These are phyloP conservation scores for Colletotrichum sp. DNA, from an alignment of 2,329 filamentous ascomycete species.

Conservation along the genomic window DNA sequence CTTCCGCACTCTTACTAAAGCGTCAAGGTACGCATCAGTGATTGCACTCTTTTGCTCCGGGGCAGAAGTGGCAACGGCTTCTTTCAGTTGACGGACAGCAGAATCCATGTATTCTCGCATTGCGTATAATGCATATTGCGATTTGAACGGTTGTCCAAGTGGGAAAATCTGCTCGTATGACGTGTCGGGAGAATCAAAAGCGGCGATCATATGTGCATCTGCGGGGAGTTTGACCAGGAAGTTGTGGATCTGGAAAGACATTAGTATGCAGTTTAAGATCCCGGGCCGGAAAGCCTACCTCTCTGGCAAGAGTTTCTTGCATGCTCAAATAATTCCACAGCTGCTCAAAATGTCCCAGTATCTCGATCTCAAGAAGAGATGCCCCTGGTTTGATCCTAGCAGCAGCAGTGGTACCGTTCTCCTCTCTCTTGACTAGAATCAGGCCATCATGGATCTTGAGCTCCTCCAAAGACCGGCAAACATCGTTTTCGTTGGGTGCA, in stretches of 20 bases:
- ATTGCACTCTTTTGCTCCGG: slow-evolving; percentile 20
- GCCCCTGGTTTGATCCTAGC: slow-evolving; percentile 53
- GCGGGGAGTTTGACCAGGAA: slow-evolving; percentile 75
- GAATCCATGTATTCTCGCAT: slow-evolving; percentile 64
- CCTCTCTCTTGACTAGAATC: slow-evolving; percentile 68
- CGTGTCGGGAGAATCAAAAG: slow-evolving; percentile 59
- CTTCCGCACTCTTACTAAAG: slow-evolving; percentile 50
- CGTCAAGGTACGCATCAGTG: slow-evolving; percentile 33
- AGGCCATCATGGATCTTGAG: slow-evolving; percentile 68
- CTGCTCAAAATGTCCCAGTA: slow-evolving; percentile 82
- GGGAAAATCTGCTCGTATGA: slow-evolving; percentile 70
- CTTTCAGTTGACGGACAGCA: slow-evolving; percentile 36
- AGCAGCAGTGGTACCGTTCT: slow-evolving; percentile 47
- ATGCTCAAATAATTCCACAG: slow-evolving; percentile 82
- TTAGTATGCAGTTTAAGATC: slow-evolving; percentile 20
- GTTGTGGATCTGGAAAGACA: slow-evolving; percentile 61
- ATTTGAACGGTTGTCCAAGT: slow-evolving; percentile 71
- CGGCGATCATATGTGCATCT: slow-evolving; percentile 64
- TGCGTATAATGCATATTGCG: slow-evolving; percentile 74
- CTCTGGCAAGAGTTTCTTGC: slow-evolving; percentile 70
- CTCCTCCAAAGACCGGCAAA: slow-evolving; percentile 69
- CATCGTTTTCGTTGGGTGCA: slow-evolving; percentile 62
- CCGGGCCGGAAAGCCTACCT: slow-evolving; percentile 50
- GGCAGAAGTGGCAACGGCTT: neutral
- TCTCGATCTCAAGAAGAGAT: slow-evolving; percentile 75